phyloP scores from a whole-genome alignment of 2,329 filamentous ascomycete genomes.

The Ceratocystis smalleyi region DNA sequence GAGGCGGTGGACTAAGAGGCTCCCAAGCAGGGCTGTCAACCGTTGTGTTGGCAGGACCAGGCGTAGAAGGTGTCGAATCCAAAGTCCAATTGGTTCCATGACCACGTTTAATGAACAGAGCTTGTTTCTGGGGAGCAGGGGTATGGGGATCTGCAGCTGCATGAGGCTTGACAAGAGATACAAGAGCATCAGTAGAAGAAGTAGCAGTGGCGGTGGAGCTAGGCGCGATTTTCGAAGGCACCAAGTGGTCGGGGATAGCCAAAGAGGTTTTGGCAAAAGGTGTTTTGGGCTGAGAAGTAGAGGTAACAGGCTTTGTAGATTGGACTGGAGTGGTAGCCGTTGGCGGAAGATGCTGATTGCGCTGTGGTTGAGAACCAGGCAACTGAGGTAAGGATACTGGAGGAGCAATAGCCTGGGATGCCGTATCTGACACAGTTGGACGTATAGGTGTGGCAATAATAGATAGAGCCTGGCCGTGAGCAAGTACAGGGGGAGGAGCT shows the following conservation, averaged over 20 bases:
- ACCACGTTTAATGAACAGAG: conserved; percentile 23
- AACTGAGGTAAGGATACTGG: not conserved
- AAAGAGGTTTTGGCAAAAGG: conserved; percentile 9
- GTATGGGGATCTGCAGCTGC: conserved; percentile 7
- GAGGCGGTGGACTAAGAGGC: conserved; percentile 27
- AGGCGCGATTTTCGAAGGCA: conserved; percentile 5
- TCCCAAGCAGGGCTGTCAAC: conserved; percentile 40
- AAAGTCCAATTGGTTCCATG: conserved; percentile 45
- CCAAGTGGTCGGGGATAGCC: conserved; percentile 10
- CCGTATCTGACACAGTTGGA: not conserved
- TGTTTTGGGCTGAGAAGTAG: conserved; percentile 8
- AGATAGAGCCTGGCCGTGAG: not conserved
- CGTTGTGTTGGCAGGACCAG: conserved; percentile 27
- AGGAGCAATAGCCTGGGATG: not conserved
- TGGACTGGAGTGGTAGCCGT: not conserved
- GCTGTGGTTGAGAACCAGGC: not conserved
- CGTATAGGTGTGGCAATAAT: not conserved
- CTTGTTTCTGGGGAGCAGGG: conserved; percentile 5
- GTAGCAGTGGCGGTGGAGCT: not conserved
- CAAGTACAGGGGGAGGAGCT: not conserved
- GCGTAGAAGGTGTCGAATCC: conserved; percentile 43
- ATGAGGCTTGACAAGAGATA: not conserved
- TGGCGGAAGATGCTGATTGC: not conserved
- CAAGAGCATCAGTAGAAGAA: not conserved
- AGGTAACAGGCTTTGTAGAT: conserved; percentile 4